Evolutionary conservation across 2,329 filamentous ascomycete genomes (phyloP).

Genomic region (Trichoderma harzianum): DNA sequence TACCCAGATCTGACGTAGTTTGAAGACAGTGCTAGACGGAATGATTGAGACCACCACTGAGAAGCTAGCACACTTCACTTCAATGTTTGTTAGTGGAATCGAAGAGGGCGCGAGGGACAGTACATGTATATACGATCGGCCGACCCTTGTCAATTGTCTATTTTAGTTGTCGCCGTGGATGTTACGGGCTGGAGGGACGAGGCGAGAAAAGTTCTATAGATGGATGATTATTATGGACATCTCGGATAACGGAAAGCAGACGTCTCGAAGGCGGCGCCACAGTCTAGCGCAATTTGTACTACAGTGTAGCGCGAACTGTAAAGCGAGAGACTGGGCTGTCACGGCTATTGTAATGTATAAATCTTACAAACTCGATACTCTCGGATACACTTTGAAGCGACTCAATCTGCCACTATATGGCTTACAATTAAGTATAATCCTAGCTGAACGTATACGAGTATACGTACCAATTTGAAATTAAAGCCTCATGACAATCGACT

Average conservation of each 20-base stretch:
- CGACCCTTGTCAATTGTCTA: background rate
- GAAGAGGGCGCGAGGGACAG: background rate
- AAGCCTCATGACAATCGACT: background rate
- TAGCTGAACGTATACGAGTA: background rate
- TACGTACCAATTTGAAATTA: background rate
- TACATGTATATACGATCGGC: background rate
- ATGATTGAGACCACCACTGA: background rate
- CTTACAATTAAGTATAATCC: background rate
- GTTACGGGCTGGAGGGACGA: background rate
- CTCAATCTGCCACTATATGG: background rate
- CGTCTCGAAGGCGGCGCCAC: background rate
- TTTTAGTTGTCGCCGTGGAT: background rate
- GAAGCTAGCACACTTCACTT: background rate
- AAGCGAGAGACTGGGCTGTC: background rate
- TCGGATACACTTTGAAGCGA: background rate
- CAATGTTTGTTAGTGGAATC: background rate
- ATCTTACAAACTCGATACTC: background rate
- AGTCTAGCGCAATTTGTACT: background rate
- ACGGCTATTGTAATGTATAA: background rate
- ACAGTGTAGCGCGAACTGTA: background rate
- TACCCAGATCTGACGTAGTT: background rate
- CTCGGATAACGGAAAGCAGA: background rate
- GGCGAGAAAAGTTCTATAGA: background rate
- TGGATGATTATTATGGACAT: background rate
- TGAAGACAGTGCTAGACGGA: background rate